phyloP scores from a whole-genome alignment of 2,329 filamentous ascomycete genomes.

The Bipolaris gigantea region DNA sequence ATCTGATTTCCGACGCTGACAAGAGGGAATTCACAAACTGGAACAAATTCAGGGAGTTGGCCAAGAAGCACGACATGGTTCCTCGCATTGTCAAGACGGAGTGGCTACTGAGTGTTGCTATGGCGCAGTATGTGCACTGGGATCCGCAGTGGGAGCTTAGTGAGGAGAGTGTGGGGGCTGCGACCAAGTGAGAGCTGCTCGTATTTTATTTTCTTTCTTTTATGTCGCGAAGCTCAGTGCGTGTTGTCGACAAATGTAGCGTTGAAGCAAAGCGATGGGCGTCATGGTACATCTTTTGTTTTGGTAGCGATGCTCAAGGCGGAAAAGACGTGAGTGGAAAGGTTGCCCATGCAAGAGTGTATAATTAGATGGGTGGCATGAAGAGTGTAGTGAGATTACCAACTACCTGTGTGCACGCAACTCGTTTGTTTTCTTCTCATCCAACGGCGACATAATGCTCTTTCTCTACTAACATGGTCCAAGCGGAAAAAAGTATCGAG shows the following conservation, averaged over 20 bases:
- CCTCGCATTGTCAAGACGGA: conserved; percentile 81
- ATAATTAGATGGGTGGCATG: neutral
- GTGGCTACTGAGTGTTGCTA: conserved; percentile 87
- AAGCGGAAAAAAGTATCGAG: neutral
- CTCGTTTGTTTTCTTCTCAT: neutral
- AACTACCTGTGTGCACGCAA: neutral
- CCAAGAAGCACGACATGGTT: conserved; percentile 73
- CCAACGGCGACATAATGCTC: neutral
- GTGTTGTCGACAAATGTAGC: conserved; percentile 7
- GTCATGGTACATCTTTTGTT: conserved; percentile 10
- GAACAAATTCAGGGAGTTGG: conserved; percentile 79
- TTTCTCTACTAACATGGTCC: too few species aligned
- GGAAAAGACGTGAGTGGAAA: too few species aligned
- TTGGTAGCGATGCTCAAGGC: too few species aligned
- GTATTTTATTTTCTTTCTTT: neutral
- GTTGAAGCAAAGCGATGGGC: conserved; percentile 17
- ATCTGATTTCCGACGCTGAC: conserved; percentile 71
- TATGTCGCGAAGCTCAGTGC: neutral
- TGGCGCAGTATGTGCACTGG: conserved; percentile 73
- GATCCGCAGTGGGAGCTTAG: conserved; percentile 39
- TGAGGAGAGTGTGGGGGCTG: conserved; percentile 35
- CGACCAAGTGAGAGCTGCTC: conserved; percentile 14
- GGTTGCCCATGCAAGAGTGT: neutral
- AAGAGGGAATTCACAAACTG: conserved; percentile 74
- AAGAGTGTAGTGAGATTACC: neutral